phyloP scores from a whole-genome alignment of 495 filamentous ascomycete species.

The Ascobolus immersus region DNA sequence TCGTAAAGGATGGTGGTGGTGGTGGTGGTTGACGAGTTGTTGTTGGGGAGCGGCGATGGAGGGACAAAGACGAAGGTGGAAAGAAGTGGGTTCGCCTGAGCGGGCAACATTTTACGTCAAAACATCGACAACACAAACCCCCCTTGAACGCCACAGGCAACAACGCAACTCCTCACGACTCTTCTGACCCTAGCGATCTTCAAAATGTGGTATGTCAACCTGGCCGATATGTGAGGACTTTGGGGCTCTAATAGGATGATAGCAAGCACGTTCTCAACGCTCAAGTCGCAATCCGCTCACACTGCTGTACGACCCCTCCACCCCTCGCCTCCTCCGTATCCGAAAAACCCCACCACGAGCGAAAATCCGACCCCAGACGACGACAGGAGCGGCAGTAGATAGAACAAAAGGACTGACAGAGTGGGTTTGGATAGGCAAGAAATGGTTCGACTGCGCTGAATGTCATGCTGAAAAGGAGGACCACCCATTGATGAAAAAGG shows the following conservation, averaged over 20 bases:
- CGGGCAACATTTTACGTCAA: too few relatives aligned
- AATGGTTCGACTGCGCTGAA: conserved; percentile 97
- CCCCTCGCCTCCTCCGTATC: background rate
- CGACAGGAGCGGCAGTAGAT: conserved; percentile 1
- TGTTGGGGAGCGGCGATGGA: too few relatives aligned
- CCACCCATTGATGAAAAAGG: conserved; percentile 46
- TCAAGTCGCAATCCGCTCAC: conserved; percentile 81
- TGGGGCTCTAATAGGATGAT: too few relatives aligned
- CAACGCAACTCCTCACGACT: background rate
- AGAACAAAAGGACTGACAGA: conserved; percentile 1
- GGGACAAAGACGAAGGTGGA: too few relatives aligned
- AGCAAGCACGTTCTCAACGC: conserved; percentile 96
- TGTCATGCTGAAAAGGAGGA: conserved; percentile 64
- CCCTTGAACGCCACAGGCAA: background rate
- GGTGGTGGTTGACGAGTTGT: too few relatives aligned
- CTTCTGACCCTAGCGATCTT: background rate
- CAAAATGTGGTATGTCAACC: background rate
- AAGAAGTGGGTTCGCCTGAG: too few relatives aligned
- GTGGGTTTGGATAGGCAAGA: conserved; percentile 44
- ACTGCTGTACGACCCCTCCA: conserved; percentile 35
- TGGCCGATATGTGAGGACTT: background rate
- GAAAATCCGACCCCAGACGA: background rate
- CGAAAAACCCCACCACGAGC: background rate
- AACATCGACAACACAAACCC: too few relatives aligned
- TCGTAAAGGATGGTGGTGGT: too few relatives aligned